Evolutionary conservation across 1,139 yeast genomes (phyloP).

Genomic region (Debaryomycetaceae sp.): DNA sequence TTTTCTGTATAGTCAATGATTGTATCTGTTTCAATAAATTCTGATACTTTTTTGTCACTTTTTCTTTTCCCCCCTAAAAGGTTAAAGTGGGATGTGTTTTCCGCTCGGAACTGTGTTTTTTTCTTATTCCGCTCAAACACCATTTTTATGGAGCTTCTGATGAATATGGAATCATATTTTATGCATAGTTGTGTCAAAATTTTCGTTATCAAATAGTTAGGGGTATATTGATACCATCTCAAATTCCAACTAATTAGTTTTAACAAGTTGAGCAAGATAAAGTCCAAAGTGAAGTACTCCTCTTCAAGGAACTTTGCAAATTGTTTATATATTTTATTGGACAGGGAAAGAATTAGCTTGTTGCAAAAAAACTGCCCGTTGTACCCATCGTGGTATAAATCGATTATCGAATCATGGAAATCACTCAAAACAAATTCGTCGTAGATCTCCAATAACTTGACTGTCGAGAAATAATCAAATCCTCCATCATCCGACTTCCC

Average conservation of each 20-base stretch:
- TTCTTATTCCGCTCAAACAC: slow-evolving; percentile 33
- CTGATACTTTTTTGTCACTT: slow-evolving; percentile 11
- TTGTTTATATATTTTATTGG: slow-evolving; percentile 17
- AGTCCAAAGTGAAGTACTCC: slow-evolving; percentile 34
- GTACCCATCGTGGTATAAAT: slow-evolving; percentile 29
- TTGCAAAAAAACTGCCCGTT: slow-evolving; percentile 27
- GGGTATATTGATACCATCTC: slow-evolving; percentile 42
- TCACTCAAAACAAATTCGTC: slow-evolving; percentile 42
- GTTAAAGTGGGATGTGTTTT: slow-evolving; percentile 7
- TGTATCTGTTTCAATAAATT: slow-evolving; percentile 33
- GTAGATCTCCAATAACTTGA: slow-evolving; percentile 37
- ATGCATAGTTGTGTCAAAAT: slow-evolving; percentile 27
- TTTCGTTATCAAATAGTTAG: slow-evolving; percentile 28
- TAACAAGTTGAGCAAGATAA: slow-evolving; percentile 31
- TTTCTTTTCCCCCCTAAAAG: slow-evolving; percentile 6
- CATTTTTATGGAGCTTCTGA: slow-evolving; percentile 30
- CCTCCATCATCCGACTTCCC: slow-evolving; percentile 32
- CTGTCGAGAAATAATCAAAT: slow-evolving; percentile 38
- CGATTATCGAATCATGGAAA: slow-evolving; percentile 27
- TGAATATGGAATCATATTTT: slow-evolving; percentile 30
- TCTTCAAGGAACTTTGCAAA: slow-evolving; percentile 24
- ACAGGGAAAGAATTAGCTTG: slow-evolving; percentile 32
- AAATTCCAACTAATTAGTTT: slow-evolving; percentile 38
- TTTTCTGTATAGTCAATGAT: slow-evolving; percentile 31
- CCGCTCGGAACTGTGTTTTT: slow-evolving; percentile 8